Evolutionary conservation across 2,329 filamentous ascomycete genomes (phyloP).

Genomic region (Calonectria montana): DNA sequence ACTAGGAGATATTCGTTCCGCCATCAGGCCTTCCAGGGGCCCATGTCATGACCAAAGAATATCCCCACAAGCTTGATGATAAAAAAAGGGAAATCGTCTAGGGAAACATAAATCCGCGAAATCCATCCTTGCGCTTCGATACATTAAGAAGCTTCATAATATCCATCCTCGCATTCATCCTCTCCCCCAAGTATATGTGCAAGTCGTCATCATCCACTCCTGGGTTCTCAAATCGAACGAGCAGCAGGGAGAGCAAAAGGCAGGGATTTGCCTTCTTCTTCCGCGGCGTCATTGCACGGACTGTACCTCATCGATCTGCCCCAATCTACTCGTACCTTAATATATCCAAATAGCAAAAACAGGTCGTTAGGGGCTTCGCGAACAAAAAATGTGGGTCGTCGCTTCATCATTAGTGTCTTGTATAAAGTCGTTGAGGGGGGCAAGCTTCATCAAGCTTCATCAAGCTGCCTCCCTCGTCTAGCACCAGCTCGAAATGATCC

Average conservation of each 20-base stretch:
- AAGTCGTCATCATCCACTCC: background rate
- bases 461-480: background rate
- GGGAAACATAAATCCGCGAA: background rate
- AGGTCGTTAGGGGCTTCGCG: conserved; percentile 1
- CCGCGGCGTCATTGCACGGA: conserved; percentile 10
- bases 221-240: background rate
- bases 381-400: background rate
- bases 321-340: background rate
- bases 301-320: background rate
- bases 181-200: background rate
- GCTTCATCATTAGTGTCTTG: conserved; percentile 15
- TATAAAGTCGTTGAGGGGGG: background rate
- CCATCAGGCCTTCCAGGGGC: conserved; percentile 1
- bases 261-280: background rate
- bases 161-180: background rate
- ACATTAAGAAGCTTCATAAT: background rate
- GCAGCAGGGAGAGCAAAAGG: background rate
- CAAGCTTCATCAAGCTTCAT: background rate
- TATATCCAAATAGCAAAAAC: background rate
- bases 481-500: background rate
- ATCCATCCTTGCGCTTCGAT: background rate
- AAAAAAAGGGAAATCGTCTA: background rate
- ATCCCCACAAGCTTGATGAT: background rate
- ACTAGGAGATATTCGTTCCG: background rate
- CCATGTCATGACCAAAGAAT: background rate